Base-by-base conservation (phyloP, 2,329 filamentous ascomycete species). In the Trichoderma arundinaceum region DNA sequence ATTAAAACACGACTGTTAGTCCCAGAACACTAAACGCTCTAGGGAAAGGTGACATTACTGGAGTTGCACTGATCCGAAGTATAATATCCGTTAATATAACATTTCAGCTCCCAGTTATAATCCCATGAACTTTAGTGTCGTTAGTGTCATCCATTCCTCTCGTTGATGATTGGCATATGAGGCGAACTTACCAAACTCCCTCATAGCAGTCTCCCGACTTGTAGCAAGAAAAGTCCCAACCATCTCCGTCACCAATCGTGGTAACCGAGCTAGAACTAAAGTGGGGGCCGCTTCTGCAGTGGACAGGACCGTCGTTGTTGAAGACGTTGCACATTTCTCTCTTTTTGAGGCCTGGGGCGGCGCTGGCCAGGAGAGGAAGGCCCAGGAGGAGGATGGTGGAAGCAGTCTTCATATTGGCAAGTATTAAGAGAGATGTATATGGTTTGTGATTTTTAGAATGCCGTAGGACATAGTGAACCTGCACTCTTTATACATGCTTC, bases 191-290 rank as follows among this genome's bases (percentile, higher is more conserved):
- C 56, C 56, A 59, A 48, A 59, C 56, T 8, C 56, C 56, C n/a
- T 48, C 32, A n/a, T 59, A 59, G 17, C 56, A 59, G 7, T 48
- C 56, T 59, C 56, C 56, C 13, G 56, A 22, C 43, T 59, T 59
- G 15, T 59, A 59, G n/a, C 56, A 59, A 35, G 56, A 59, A n/a
- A 59, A 59, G 1, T 59, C 56, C 56, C 56, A 59, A 17, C 10
- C 56, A 59, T 59, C 56, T 38, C 56, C 56, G 15, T 59, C 56
- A 15, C 56, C 56, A 38, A 59, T 59, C 12, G 56, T 59, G n/a
- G 56, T 59, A 5, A 59, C 56, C 22, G 56, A 59, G n/a, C 38
- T 19, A 2, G 56, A 22, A 12, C 32, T 38, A 7, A 59, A 59
- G 7, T 12, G 15, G 3, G 56, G 56, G 15, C 56, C 46, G 41